Evolutionary conservation across 1,284 basidiomycete species (phyloP), one percentile per base, ranked within the genome.

Genomic region (Sporisorium iseilematis-ciliati): DNA sequence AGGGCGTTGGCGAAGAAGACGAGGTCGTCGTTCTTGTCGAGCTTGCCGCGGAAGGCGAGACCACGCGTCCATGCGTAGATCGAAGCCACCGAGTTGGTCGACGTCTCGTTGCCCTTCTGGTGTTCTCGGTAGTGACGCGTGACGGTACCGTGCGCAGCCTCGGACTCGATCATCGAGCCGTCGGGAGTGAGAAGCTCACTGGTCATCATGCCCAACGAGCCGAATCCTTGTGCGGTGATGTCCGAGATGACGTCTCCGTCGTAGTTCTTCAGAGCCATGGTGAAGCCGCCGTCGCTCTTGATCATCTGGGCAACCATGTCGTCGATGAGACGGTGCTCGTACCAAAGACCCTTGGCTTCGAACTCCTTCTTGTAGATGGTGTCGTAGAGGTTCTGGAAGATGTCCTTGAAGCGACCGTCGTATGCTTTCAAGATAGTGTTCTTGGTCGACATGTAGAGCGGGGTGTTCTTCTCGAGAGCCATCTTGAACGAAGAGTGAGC

Each of bases 31-130:
- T 97, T 98, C 50, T 88, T 87, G 86, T 99, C 96, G 35, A 97
- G 89, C 88, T 94, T 95, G 77, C 95, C 96, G 72, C 96, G 91
- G 88, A 96, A 94, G 42, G 75, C 62, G 41, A 94, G 87, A 1
- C 96, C 96, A 55, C 97, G 91, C 18, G 96, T 99, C 96, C 96
- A 99, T 14, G 96, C 96, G 83, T 96, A 99, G 88, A 99, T 98
- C 64, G 93, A 95, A 45, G 96, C 96, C 77, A 98, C 95, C 40
- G 95, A 95, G 90, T 98, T 98, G 67, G 96, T 99, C 68, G 93
- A 85, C 14, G 86, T 97, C 87, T 97, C 94, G 72, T 92, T 91
- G 70, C 86, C 86, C 88, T 97, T 95, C 87, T 98, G 95, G 87
- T 91, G 92, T 88, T 98, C 95, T 65, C 96, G 92, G 88, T 95